These are phyloP conservation scores for Rutstroemia sp. DNA, from an alignment of 2,329 filamentous ascomycete species.

Conservation along the genomic window DNA sequence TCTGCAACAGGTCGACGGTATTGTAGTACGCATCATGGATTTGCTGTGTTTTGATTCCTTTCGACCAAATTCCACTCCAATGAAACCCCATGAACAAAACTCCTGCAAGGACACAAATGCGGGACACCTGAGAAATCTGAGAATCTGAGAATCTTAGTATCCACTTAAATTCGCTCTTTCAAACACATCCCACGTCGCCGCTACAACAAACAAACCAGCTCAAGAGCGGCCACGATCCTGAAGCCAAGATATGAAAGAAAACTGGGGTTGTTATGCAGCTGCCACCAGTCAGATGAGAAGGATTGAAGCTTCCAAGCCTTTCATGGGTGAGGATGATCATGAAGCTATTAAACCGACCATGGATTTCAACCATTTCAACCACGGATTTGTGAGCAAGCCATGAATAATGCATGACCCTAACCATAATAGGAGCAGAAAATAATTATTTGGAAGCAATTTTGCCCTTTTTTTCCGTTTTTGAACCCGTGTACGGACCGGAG, in stretches of 20 bases:
- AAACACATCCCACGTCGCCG: constrained; percentile 22
- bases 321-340: not conserved
- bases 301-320: not conserved
- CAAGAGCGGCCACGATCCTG: constrained; percentile 2
- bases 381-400: too few relatives aligned
- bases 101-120: constrained; percentile 8
- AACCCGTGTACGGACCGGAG: not conserved
- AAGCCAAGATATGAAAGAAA: not conserved
- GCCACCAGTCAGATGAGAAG: constrained; percentile 1
- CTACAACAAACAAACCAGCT: constrained; percentile 4
- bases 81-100: too few relatives aligned
- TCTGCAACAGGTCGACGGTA: too few relatives aligned
- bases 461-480: not conserved
- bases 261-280: not conserved
- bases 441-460: not conserved
- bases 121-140: not conserved
- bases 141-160: constrained; percentile 3
- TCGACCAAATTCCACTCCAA: not conserved
- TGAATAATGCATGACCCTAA: too few relatives aligned
- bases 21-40: too few relatives aligned
- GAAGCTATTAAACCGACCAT: not conserved
- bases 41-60: not conserved
- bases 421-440: too few relatives aligned
- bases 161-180: constrained; percentile 4
- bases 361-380: too few relatives aligned